Evolutionary conservation across 148 eudicot species (phyloP).

Genomic region (Limonium bicolor): DNA sequence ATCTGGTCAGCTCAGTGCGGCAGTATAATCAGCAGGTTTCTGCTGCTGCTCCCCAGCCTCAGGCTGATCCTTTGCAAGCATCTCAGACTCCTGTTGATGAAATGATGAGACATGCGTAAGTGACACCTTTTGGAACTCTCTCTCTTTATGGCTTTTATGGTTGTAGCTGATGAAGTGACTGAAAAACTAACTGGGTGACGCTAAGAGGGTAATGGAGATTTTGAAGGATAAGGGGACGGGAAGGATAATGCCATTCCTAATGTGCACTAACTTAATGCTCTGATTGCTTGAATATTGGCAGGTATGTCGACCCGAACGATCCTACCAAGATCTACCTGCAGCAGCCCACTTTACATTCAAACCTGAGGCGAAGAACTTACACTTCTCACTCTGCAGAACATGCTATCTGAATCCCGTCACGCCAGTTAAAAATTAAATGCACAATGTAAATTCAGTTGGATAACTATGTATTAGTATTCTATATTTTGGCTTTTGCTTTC

Average conservation of each 20-base stretch:
- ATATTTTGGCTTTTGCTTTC: too few species aligned
- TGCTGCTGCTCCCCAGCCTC: conserved; percentile 22
- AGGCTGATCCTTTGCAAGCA: conserved; percentile 66
- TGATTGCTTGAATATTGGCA: conserved; percentile 13
- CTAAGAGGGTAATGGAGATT: too few species aligned
- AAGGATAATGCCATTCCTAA: too few species aligned
- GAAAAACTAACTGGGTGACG: too few species aligned
- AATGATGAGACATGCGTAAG: conserved; percentile 98
- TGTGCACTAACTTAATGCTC: too few species aligned
- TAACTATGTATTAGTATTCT: too few species aligned
- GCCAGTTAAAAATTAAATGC: too few species aligned
- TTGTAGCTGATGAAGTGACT: not conserved
- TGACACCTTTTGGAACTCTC: not conserved
- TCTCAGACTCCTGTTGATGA: conserved; percentile 94
- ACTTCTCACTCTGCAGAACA: conserved; percentile 30
- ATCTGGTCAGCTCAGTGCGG: conserved; percentile 59
- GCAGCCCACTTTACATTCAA: conserved; percentile 75
- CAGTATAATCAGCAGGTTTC: conserved; percentile 40
- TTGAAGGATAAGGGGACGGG: too few species aligned
- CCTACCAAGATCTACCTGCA: conserved; percentile 86
- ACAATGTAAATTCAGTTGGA: too few species aligned
- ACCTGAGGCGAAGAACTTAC: conserved; percentile 81
- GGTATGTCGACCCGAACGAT: conserved; percentile 93
- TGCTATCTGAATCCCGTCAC: not conserved
- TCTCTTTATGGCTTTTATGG: too few species aligned